Percentiles rank a stretch among this genome's conserved stretches.
Evolutionary conservation across 306 rosid genomes (phyloP).

Genomic region (Quercus robur): DNA sequence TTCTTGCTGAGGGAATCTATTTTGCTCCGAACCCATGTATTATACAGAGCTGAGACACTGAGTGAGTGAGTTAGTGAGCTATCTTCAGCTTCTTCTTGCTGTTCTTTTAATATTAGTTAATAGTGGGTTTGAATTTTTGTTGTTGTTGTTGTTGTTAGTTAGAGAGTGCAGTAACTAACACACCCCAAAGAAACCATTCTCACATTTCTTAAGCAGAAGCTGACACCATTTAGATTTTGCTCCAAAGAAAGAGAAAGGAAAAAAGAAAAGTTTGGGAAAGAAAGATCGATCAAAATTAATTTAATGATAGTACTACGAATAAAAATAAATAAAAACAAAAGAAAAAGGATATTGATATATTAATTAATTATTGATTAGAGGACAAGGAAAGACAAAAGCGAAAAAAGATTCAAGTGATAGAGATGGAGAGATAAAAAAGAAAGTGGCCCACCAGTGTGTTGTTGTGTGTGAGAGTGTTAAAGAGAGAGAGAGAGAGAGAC

Average conservation of each 20-base stretch:
- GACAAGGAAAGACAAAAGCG: slow-evolving; percentile 89
- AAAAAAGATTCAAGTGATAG: slow-evolving; percentile 34
- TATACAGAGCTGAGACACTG: neutral
- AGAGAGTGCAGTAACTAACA: slow-evolving; percentile 19
- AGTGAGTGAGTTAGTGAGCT: neutral
- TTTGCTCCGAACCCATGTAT: slow-evolving; percentile 88
- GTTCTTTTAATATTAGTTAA: neutral
- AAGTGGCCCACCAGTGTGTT: neutral
- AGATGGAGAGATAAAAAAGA: neutral
- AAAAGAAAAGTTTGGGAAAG: slow-evolving; percentile 8
- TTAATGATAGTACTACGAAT: neutral
- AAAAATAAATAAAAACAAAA: neutral
- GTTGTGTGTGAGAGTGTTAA: slow-evolving; percentile 20
- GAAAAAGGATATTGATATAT: slow-evolving; percentile 24
- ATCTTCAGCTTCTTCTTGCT: neutral
- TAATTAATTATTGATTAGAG: slow-evolving; percentile 38
- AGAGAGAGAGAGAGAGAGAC: slow-evolving; percentile 20
- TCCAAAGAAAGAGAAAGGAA: slow-evolving; percentile 20
- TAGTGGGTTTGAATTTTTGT: neutral
- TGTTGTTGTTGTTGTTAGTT: slow-evolving; percentile 13
- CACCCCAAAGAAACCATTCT: slow-evolving; percentile 27
- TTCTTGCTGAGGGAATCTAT: slow-evolving; percentile 83
- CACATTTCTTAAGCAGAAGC: slow-evolving; percentile 42
- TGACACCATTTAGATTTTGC: slow-evolving; percentile 40
- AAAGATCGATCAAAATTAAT: slow-evolving; percentile 6